Conservation (phyloP, 805 yeast species). For the Diddensiella transvaalensis region DNA sequence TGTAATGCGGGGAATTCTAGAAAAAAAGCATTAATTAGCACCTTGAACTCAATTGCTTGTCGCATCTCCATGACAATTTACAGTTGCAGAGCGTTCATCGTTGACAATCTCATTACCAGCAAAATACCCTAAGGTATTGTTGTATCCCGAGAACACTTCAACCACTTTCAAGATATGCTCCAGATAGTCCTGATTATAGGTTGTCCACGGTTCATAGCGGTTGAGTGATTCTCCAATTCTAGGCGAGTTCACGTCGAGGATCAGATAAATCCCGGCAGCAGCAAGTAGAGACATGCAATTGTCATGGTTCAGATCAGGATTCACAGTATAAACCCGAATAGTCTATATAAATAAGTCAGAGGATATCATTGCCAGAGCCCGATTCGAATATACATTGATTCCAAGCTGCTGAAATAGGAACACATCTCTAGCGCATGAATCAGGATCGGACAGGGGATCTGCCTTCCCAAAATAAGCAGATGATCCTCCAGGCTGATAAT, state of each 20-base stretch:
- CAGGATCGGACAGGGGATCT: constrained; percentile 77
- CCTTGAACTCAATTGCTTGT: not conserved
- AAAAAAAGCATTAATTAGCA: not conserved
- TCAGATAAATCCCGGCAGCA: constrained; percentile 85
- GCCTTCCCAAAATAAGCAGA: constrained; percentile 51
- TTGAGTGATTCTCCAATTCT: constrained; percentile 71
- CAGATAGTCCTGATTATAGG: constrained; percentile 67
- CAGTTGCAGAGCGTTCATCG: constrained; percentile 58
- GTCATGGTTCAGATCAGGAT: constrained; percentile 79
- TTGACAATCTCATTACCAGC: constrained; percentile 94
- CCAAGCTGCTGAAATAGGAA: constrained; percentile 77
- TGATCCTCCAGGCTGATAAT: constrained; percentile 95
- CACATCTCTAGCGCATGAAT: constrained; percentile 77
- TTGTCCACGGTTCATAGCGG: constrained; percentile 91
- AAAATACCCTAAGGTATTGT: constrained; percentile 90
- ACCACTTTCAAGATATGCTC: constrained; percentile 74
- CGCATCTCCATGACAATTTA: not conserved
- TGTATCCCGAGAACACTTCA: constrained; percentile 76
- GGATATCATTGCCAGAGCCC: not conserved
- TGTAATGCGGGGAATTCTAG: constrained; percentile 59
- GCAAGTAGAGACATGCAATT: constrained; percentile 89
- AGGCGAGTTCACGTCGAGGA: constrained; percentile 90
- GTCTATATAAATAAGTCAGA: constrained; percentile 39
- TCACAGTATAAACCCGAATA: constrained; percentile 80
- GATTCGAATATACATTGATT: constrained; percentile 44